Evolutionary conservation across 2,329 filamentous ascomycete species (phyloP), one percentile per base, ranked within the genome.

Genomic region (Beauveria medogensis): DNA sequence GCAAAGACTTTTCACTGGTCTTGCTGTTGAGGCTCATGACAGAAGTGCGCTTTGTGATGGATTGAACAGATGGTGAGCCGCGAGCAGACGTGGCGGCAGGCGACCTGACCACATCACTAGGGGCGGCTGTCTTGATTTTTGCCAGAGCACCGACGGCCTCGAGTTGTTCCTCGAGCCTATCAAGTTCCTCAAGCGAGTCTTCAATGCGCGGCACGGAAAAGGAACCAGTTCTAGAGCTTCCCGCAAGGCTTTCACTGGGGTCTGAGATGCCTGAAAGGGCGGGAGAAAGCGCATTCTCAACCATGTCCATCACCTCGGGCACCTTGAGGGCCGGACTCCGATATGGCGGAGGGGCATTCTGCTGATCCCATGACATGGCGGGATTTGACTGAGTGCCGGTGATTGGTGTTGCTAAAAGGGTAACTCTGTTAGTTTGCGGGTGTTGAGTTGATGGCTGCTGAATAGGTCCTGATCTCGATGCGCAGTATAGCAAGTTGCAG

Each of bases 141-240:
- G 78, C 69, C 12, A 77, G 70, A n/a, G 72, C 71, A 59, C 71
- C 67, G 40, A 85, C 74, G 2, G 78, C 81, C 65, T 87, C 84
- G 10, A 87, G 75, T 55, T 85, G 77, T 37, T 87, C 84, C 65
- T 87, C 83, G 18, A 87, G 75, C 63, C 77, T 75, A 67, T 87
- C 85, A 22, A 87, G 74, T 64, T 83, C 83, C 68, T 85, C 84
- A 9, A 87, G 73, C 2, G 84, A 86, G 68, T 87, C 84, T 67
- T 87, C 85, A 55, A 87, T 87, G 20, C 82, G 80, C 28, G 78
- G 73, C 14, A 75, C 72, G 1, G 66, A 74, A 63, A 67, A 70
- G 6, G 71, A 74, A 0, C 68, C 71, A 6, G 68, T 58, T 30
- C 66, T 65, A 26, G 72, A 71, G 20, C 70, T 71, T n/a, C 63